Conservation (phyloP, 2,329 filamentous ascomycete genomes). For the Colletotrichum kahawae region DNA sequence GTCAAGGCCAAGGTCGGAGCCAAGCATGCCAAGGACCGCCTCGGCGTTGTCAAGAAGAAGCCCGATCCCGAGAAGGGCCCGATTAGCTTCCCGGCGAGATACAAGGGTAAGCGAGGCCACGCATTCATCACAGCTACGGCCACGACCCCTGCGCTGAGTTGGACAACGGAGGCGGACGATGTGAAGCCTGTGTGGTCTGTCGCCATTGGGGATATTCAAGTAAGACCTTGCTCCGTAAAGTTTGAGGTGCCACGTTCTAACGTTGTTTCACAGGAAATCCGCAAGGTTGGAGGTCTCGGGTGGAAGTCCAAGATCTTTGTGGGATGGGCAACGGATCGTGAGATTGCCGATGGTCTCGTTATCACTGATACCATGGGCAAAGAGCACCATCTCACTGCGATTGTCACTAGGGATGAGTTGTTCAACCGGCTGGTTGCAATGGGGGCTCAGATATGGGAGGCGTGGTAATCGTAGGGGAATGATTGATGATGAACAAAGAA, state of each 20-base stretch:
- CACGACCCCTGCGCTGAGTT: slow-evolving; percentile 71
- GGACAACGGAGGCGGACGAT: slow-evolving; percentile 60
- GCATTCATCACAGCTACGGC: slow-evolving; percentile 72
- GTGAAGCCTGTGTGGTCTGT: slow-evolving; percentile 72
- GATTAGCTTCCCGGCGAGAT: slow-evolving; percentile 76
- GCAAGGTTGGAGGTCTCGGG: slow-evolving; percentile 80
- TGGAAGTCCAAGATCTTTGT: slow-evolving; percentile 88
- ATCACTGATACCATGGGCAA: slow-evolving; percentile 64
- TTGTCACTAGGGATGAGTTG: slow-evolving; percentile 75
- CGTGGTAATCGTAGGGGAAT: slow-evolving; percentile 53
- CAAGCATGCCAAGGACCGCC: slow-evolving; percentile 68
- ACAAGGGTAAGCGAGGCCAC: slow-evolving; percentile 73
- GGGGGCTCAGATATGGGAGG: slow-evolving; percentile 84
- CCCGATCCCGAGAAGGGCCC: slow-evolving; percentile 64
- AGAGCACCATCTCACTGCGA: slow-evolving; percentile 69
- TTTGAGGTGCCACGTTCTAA: accelerated
- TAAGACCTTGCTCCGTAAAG: not conserved
- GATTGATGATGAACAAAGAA: not conserved
- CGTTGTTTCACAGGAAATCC: slow-evolving; percentile 56
- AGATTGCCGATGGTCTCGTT: slow-evolving; percentile 78
- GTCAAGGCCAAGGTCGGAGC: slow-evolving; percentile 69
- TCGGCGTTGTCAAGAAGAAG: slow-evolving; percentile 66
- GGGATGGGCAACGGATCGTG: slow-evolving; percentile 75
- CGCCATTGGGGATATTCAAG: slow-evolving; percentile 69
- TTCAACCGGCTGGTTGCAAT: slow-evolving; percentile 82